Evolutionary conservation across 805 yeast genomes (phyloP).

Genomic region (Candida tallmaniae): DNA sequence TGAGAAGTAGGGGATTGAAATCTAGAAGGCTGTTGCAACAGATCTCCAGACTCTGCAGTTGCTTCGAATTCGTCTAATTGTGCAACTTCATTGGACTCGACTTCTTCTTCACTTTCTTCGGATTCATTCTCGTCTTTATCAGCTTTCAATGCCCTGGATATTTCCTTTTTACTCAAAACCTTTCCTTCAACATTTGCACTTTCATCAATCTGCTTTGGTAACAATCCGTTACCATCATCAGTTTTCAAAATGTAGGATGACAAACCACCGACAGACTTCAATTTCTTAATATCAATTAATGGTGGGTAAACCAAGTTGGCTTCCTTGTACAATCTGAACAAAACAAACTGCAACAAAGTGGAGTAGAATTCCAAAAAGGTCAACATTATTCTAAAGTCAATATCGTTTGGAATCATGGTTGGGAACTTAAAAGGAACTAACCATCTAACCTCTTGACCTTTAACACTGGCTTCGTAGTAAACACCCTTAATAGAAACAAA

Average conservation of each 20-base stretch:
- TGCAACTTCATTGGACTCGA: constrained; percentile 16
- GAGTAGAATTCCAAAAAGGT: constrained; percentile 95
- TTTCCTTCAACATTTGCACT: constrained; percentile 23
- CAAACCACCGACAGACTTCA: constrained; percentile 87
- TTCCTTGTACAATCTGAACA: constrained; percentile 82
- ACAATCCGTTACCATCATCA: constrained; percentile 31
- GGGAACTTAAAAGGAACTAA: constrained; percentile 96
- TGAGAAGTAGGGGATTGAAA: constrained; percentile 55
- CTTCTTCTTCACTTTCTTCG: constrained; percentile 13
- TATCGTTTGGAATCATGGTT: constrained; percentile 87
- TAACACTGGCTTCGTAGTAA: constrained; percentile 83
- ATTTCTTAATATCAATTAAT: constrained; percentile 61
- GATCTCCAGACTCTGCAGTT: constrained; percentile 63
- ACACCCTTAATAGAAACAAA: constrained; percentile 97
- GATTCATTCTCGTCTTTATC: constrained; percentile 38
- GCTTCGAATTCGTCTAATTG: constrained; percentile 68
- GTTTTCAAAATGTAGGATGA: constrained; percentile 74
- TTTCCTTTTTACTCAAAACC: constrained; percentile 36
- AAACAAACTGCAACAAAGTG: constrained; percentile 81
- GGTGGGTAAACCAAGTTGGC: constrained; percentile 90
- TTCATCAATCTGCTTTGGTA: constrained; percentile 27
- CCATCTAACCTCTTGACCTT: constrained; percentile 95
- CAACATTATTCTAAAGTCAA: constrained; percentile 94
- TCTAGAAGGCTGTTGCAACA: constrained; percentile 60
- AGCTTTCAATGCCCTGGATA: constrained; percentile 51